phyloP scores from a whole-genome alignment of 345 rosid genomes.

The Corymbia maculata region DNA sequence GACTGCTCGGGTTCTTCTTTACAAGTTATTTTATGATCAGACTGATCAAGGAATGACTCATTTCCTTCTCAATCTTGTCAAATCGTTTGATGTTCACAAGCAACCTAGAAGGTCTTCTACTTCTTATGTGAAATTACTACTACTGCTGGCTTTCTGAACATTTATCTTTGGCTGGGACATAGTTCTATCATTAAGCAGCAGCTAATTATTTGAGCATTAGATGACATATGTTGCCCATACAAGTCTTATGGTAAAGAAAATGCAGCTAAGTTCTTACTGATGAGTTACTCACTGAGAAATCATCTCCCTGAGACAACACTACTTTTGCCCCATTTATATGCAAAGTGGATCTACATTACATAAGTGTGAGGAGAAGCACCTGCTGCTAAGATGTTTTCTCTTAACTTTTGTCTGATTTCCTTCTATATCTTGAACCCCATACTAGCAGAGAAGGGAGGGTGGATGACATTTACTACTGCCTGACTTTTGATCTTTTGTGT shows the following conservation, averaged over 20 bases:
- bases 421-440: background rate
- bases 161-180: background rate
- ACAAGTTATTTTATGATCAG: constrained; percentile 91
- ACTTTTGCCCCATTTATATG: background rate
- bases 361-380: background rate
- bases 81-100: constrained; percentile 65
- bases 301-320: background rate
- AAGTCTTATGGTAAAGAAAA: background rate
- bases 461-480: background rate
- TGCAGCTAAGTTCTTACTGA: background rate
- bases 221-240: background rate
- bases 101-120: constrained; percentile 71
- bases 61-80: constrained; percentile 72
- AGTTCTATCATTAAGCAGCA: background rate
- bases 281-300: background rate
- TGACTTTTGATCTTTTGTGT: background rate
- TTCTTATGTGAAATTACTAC: background rate
- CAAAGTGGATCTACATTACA: background rate
- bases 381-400: background rate
- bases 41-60: constrained; percentile 94
- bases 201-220: background rate
- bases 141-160: background rate
- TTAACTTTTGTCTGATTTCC: background rate
- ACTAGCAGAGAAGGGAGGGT: background rate
- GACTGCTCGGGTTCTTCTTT: constrained; percentile 85